These are phyloP conservation scores for Eucalyptus curtisii DNA, from an alignment of 345 rosid genomes.

Conservation along the genomic window DNA sequence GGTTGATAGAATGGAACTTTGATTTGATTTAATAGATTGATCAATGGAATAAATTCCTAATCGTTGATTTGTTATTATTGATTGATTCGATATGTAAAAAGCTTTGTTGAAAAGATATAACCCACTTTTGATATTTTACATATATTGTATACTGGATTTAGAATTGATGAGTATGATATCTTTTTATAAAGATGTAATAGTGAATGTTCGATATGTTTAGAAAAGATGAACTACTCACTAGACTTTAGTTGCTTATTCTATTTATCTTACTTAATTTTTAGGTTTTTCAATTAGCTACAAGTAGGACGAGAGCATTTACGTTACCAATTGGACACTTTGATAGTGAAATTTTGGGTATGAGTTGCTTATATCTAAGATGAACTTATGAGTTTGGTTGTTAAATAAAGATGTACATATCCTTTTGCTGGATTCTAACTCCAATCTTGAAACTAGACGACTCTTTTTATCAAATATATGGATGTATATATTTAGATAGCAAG, in stretches of 20 bases:
- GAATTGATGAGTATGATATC: neutral
- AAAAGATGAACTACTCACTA: neutral
- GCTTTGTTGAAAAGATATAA: neutral
- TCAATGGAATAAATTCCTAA: neutral
- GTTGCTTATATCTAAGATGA: neutral
- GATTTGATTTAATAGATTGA: neutral
- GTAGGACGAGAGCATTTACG: neutral
- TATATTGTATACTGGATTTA: neutral
- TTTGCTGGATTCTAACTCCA: too few species aligned
- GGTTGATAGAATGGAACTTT: too few species aligned
- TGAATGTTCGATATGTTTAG: neutral
- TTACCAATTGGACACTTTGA: neutral
- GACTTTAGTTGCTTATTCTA: neutral
- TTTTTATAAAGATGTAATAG: neutral
- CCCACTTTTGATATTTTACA: neutral
- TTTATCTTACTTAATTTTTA: neutral
- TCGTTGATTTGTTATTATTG: neutral
- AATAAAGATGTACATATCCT: neutral
- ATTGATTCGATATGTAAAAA: neutral
- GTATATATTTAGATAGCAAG: too few species aligned
- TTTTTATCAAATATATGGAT: too few species aligned
- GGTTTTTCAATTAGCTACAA: neutral
- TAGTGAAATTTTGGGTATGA: neutral
- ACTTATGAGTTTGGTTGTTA: neutral
- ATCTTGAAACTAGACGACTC: too few species aligned